Evolutionary conservation across 2,329 filamentous ascomycete genomes (phyloP).

Genomic region (Hyphodiscus sp.): DNA sequence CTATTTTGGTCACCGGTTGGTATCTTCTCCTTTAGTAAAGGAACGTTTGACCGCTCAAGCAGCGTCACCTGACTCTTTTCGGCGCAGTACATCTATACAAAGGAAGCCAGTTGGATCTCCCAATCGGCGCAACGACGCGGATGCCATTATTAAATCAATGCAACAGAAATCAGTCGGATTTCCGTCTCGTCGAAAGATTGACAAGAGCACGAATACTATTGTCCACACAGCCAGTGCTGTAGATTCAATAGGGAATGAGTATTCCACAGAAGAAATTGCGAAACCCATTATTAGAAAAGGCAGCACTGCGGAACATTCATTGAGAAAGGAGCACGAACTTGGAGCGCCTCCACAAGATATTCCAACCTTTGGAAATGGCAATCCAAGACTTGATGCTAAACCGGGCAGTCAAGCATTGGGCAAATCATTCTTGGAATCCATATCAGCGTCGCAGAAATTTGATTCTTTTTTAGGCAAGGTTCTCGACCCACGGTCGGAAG

Average conservation of each 20-base stretch:
- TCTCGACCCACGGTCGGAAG: slow-evolving; percentile 15
- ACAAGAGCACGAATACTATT: slow-evolving; percentile 28
- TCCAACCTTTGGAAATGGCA: background rate
- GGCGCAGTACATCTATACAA: background rate
- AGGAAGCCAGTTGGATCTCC: slow-evolving; percentile 12
- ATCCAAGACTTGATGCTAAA: background rate
- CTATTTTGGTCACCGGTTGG: slow-evolving; percentile 11
- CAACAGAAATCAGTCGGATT: no score
- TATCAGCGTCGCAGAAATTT: background rate
- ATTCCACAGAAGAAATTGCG: no score
- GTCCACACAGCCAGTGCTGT: slow-evolving; percentile 30
- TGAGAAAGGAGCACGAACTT: background rate
- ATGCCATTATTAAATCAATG: no score
- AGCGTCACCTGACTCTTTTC: background rate
- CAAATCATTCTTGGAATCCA: background rate
- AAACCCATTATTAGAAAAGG: no score
- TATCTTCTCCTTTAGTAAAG: slow-evolving; percentile 8
- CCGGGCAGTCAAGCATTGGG: background rate
- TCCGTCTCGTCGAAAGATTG: no score
- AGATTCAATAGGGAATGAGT: slow-evolving; percentile 13
- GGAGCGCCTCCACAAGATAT: background rate
- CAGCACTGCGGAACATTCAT: no score
- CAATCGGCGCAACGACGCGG: slow-evolving; percentile 5
- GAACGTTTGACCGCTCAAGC: slow-evolving; percentile 1
- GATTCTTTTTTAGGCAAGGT: slow-evolving; percentile 35